A percentile compares a stretch with the other conserved stretches of the same genome.
Evolutionary conservation across 2,329 filamentous ascomycete genomes (phyloP).

Genomic region (Aaosphaeria pasadenensis): DNA sequence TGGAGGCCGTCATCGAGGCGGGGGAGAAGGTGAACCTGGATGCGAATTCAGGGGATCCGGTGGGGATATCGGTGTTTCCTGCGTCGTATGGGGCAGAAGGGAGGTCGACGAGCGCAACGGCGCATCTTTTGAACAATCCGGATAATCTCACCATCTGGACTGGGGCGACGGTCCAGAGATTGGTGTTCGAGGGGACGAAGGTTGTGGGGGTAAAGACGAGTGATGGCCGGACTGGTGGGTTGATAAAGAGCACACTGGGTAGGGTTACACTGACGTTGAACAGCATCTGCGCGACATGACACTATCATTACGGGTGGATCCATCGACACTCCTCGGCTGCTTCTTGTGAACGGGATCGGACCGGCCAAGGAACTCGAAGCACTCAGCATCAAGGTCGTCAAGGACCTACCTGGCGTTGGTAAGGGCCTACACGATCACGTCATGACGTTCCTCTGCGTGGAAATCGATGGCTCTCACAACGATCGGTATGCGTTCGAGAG

Average conservation of each 20-base stretch:
- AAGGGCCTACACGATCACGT: conserved; percentile 47
- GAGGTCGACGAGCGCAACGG: conserved; percentile 31
- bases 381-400: conserved; percentile 42
- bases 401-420: conserved; percentile 42
- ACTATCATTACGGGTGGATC: conserved; percentile 31
- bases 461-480: conserved; percentile 33
- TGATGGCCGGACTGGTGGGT: conserved; percentile 33
- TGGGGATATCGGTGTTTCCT: conserved; percentile 27
- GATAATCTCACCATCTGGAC: conserved; percentile 55
- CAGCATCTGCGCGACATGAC: conserved; percentile 28
- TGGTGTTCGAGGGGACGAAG: conserved; percentile 24
- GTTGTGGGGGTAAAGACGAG: conserved; percentile 25
- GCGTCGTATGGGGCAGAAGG: conserved; percentile 37
- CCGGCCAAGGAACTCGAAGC: conserved; percentile 40
- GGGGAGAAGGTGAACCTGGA: conserved; percentile 57
- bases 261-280: not conserved
- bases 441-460: conserved; percentile 46
- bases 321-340: conserved; percentile 37
- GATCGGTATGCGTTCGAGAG: conserved; percentile 41
- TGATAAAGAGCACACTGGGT: conserved; percentile 1
- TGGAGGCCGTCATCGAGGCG: conserved; percentile 55
- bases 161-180: conserved; percentile 42
- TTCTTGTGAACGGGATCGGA: conserved; percentile 51
- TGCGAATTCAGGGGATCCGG: conserved; percentile 41
- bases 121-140: conserved; percentile 39